Evolutionary conservation across 2,329 filamentous ascomycete genomes (phyloP).

Genomic region (Penicillium sp.): DNA sequence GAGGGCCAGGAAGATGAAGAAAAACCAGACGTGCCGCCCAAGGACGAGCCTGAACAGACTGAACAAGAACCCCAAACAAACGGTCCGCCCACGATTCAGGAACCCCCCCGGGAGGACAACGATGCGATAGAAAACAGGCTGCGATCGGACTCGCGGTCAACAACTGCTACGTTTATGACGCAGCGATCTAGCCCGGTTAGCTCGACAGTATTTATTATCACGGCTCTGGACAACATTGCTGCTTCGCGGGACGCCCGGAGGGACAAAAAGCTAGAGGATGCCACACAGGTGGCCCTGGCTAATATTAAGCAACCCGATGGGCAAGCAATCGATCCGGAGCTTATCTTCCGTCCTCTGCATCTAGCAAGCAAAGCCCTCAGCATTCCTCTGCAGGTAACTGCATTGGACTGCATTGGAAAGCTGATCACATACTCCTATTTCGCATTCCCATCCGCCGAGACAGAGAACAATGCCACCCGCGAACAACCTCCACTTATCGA

Average conservation of each 20-base stretch:
- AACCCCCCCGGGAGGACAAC: conserved; percentile 21
- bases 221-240: conserved; percentile 87
- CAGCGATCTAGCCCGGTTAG: conserved; percentile 68
- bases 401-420: conserved; percentile 97
- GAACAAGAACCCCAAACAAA: conserved; percentile 23
- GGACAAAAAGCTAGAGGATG: conserved; percentile 79
- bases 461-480: conserved; percentile 28
- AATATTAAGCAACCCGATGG: conserved; percentile 84
- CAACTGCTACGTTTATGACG: conserved; percentile 52
- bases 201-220: conserved; percentile 94
- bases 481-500: conserved; percentile 78
- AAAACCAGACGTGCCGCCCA: conserved; percentile 28
- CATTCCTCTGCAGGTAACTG: conserved; percentile 80
- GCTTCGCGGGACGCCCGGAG: conserved; percentile 86
- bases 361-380: conserved; percentile 85
- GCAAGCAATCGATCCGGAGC: conserved; percentile 80
- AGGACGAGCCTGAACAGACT: conserved; percentile 27
- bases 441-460: conserved; percentile 62
- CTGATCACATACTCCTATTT: conserved; percentile 99
- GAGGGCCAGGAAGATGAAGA: conserved; percentile 22
- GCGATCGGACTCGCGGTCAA: conserved; percentile 63
- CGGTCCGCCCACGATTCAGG: conserved; percentile 23
- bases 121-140: conserved; percentile 38
- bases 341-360: conserved; percentile 87
- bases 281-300: conserved; percentile 75